Base-by-base conservation (phyloP, 148 eudicot species). In the Amaranthus cruentus region DNA sequence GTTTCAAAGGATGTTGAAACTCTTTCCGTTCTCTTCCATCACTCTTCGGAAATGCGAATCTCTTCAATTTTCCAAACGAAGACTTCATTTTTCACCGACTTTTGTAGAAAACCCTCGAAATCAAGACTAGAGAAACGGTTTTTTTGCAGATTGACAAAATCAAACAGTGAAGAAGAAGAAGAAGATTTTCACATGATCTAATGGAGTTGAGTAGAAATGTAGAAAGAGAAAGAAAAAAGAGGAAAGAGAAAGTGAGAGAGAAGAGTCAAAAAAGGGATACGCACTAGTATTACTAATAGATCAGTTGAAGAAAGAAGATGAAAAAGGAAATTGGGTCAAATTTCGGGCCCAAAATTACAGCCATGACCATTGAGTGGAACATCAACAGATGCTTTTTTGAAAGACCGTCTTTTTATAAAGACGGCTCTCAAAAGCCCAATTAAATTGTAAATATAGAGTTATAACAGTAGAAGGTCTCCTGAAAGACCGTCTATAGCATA, bases 41-140 rank as follows among this genome's bases (percentile, higher is more conserved):
- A 70, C 57, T 65, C 79, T 82, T 87, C 51, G 83, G 85, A 73
- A 89, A 85, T 10, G 91, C 89, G 52, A 91, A 83, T 82, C 77
- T 88, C 76, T 83, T 79, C 76, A 93, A 59, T 81, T 81, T 93
- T 66, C 84, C 95, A 4, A 93, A 67, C 44, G 97, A 84, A 18
- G 97, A 88, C 86, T 89, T 91, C 98, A 91, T 91, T 74, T 70
- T 62, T 5, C 5, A 51, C 38, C 53, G 28, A 21, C 38, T 28
- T 28, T 21, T 59, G 12, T 15, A 5, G 21, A 11, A 51, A 53
- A 43, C 65, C 75, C 54, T 72, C 48, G 63, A 60, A 72, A 11
- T 18, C 6, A 50, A 5, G 60, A 38, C 11, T 54, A 47, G 6
- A 60, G 55, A 42, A 44, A 13, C 9, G 44, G 60, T 21, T 11